These are phyloP conservation scores for Debaryomycetaceae sp. DNA, from an alignment of 1,139 yeast species.

Conservation along the genomic window DNA sequence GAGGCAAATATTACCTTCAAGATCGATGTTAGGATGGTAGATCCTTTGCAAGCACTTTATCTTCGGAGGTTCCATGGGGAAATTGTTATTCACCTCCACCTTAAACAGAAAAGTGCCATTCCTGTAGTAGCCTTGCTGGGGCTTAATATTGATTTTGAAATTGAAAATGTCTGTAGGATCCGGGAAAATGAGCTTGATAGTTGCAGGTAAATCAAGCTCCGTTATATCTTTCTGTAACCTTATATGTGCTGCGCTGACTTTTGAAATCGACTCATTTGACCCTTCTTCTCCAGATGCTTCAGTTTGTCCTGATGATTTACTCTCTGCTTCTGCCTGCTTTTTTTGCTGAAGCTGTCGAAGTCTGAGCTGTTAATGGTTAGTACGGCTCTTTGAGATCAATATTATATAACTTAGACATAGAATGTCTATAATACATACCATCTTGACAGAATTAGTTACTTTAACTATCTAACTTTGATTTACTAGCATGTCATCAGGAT, in stretches of 20 bases:
- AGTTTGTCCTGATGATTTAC: conserved; percentile 17
- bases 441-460: too few relatives aligned
- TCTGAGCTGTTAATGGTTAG: conserved; percentile 36
- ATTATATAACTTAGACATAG: not conserved
- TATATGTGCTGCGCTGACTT: conserved; percentile 51
- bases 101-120: conserved; percentile 68
- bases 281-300: conserved; percentile 7
- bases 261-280: conserved; percentile 10
- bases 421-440: not conserved
- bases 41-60: conserved; percentile 69
- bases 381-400: not conserved
- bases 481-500: not conserved
- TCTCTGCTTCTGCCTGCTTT: conserved; percentile 44
- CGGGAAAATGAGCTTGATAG: conserved; percentile 56
- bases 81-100: conserved; percentile 63
- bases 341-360: conserved; percentile 59
- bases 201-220: conserved; percentile 65
- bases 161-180: conserved; percentile 57
- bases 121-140: conserved; percentile 78
- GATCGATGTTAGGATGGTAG: conserved; percentile 92
- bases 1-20: conserved; percentile 86
- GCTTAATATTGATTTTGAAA: conserved; percentile 58
- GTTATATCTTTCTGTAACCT: conserved; percentile 62
- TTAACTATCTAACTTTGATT: too few relatives aligned
- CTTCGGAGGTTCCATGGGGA: conserved; percentile 93